Conservation (phyloP, 495 filamentous ascomycete genomes). For the Xylaria castorea region DNA sequence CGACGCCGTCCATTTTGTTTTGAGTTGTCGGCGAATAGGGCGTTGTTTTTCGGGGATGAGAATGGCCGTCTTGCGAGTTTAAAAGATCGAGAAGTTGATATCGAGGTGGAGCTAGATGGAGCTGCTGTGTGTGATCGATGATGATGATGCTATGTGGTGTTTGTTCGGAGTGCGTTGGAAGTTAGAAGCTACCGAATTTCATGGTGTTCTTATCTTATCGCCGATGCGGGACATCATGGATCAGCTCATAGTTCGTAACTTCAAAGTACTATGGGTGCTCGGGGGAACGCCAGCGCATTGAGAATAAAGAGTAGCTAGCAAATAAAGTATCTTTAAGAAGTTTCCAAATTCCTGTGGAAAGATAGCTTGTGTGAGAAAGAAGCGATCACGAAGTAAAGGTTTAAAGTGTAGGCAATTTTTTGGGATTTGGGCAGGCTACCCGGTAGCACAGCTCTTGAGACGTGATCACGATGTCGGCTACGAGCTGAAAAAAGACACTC, state of each 20-base stretch:
- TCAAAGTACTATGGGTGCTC: too few relatives aligned
- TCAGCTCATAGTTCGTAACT: too few relatives aligned
- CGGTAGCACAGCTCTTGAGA: neutral
- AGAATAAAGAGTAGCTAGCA: too few relatives aligned
- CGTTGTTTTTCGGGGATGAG: neutral
- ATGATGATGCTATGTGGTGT: neutral
- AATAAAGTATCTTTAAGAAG: too few relatives aligned
- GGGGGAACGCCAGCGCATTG: too few relatives aligned
- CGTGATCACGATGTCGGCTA: neutral
- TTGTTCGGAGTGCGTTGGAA: neutral
- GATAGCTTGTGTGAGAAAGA: neutral
- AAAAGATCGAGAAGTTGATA: neutral
- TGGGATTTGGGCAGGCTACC: neutral
- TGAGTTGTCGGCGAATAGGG: neutral
- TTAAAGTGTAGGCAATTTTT: neutral
- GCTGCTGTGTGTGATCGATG: neutral
- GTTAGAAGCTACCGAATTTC: conserved; percentile 15
- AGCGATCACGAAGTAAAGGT: neutral
- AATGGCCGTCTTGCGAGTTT: neutral
- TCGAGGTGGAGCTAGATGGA: neutral
- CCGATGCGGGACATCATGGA: conserved; percentile 2
- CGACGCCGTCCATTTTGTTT: conserved; percentile 50
- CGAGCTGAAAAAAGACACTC: neutral
- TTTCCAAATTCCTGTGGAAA: too few relatives aligned
- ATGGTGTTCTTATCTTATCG: conserved; percentile 28